Evolutionary conservation across 2,329 filamentous ascomycete species (phyloP), one percentile per base, ranked within the genome.

Genomic region (Hypoxylon sp.): DNA sequence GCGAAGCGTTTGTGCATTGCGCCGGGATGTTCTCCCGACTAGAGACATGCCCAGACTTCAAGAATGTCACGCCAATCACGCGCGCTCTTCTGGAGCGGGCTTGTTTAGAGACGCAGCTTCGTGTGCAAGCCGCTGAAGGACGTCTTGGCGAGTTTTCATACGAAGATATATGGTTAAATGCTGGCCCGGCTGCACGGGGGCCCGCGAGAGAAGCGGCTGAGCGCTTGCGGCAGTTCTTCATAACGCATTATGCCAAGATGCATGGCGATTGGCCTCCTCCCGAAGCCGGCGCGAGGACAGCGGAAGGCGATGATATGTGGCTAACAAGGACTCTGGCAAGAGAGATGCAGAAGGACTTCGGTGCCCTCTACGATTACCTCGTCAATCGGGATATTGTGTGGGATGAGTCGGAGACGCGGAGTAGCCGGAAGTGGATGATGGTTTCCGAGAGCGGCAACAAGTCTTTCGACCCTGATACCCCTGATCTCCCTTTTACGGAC

Each of bases 361-460:
- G 88, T 2, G 87, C 88, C 0, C 80, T 93, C 1, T 93, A 93
- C 73, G 90, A 92, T 73, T 92, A 91, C 68, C 80, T 92, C 1
- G 90, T 93, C 15, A 87, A 92, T 76, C 85, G 89, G 4, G 87
- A 91, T 51, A 85, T 92, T 3, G 76, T 86, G 0, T 93, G 90
- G 89, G 89, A 91, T 61, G 85, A 85, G 19, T 86, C 85, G 0
- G 89, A 91, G 74, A 87, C 87, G 52, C 82, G 88, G 0, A 85
- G 86, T 2, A 85, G 86, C 17, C 85, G 88, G 44, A 91, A 91
- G 74, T 91, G 89, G 88, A 86, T 88, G 78, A 89, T 91, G 82
- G 82, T 84, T 17, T 84, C 83, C 39, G 79, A 81, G 65, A 80
- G 78, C 46, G 82, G 80, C 7, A 84, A 84, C 73, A 78, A 73